These are phyloP conservation scores for Oryza punctata DNA, from an alignment of 176 grass and related monocot genomes.

Conservation along the genomic window DNA sequence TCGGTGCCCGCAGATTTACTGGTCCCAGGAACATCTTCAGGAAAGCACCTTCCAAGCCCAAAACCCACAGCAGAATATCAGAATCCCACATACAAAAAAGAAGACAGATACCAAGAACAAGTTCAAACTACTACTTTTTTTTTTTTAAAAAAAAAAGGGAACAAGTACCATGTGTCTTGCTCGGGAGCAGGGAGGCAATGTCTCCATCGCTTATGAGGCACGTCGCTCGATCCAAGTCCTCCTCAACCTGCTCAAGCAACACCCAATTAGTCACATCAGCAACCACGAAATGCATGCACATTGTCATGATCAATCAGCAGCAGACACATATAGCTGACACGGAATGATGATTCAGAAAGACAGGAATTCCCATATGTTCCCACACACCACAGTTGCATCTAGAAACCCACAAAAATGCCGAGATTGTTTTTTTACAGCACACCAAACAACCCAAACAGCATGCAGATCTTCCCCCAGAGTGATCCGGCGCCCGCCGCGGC, in stretches of 20 bases:
- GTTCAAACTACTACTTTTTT: slow-evolving; percentile 12
- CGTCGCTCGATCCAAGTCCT: slow-evolving; percentile 76
- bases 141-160: background rate
- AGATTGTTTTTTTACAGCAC: slow-evolving; percentile 10
- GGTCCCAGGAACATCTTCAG: slow-evolving; percentile 90
- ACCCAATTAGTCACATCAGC: slow-evolving; percentile 31
- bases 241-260: slow-evolving; percentile 67
- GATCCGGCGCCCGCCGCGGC: slow-evolving; percentile 21
- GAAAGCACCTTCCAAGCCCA: slow-evolving; percentile 56
- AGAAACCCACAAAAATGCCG: background rate
- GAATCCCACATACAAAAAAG: background rate
- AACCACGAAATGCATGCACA: slow-evolving; percentile 19
- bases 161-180: slow-evolving; percentile 69
- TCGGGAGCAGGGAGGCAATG: slow-evolving; percentile 62
- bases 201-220: slow-evolving; percentile 79
- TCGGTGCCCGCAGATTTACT: slow-evolving; percentile 77
- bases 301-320: slow-evolving; percentile 6
- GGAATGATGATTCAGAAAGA: background rate
- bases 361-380: background rate
- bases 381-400: background rate
- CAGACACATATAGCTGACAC: background rate
- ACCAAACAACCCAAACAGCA: slow-evolving; percentile 17
- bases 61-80: slow-evolving; percentile 7
- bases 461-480: slow-evolving; percentile 43
- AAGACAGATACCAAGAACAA: background rate